A percentile compares a stretch with the other conserved stretches of the same genome.
Conservation (phyloP, 441 rosid genomes). For the Adansonia gregorii region DNA sequence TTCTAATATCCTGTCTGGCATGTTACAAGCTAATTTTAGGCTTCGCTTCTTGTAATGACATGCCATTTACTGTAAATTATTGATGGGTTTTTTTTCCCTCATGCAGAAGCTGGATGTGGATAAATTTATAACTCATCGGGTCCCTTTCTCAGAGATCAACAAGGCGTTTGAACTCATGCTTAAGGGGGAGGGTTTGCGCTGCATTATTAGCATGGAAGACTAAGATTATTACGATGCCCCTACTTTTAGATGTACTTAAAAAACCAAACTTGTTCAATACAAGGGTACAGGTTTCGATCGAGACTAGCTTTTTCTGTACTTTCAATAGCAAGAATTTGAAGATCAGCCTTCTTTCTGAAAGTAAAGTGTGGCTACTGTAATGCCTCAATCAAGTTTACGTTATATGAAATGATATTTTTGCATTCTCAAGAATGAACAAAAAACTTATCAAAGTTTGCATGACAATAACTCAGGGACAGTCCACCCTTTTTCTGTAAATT, state of each 20-base stretch:
- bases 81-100: not conserved
- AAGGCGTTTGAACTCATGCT: slow-evolving; percentile 48
- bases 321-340: no score
- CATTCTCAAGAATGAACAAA: no score
- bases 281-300: not conserved
- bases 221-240: not conserved
- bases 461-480: no score
- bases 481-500: no score
- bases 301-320: no score
- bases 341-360: no score
- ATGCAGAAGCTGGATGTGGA: slow-evolving; percentile 44
- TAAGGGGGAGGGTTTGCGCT: slow-evolving; percentile 43
- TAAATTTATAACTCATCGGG: slow-evolving; percentile 44
- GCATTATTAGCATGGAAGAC: slow-evolving; percentile 39
- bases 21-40: not conserved
- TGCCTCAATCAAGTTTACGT: no score
- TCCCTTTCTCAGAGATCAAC: slow-evolving; percentile 48
- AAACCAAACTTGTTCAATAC: not conserved
- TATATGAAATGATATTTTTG: no score
- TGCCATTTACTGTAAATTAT: not conserved
- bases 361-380: no score
- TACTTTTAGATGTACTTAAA: not conserved
- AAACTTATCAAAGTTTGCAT: no score
- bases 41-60: not conserved
- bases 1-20: not conserved